A percentile compares a stretch with the other conserved stretches of the same genome.
Conservation (phyloP, 2,329 filamentous ascomycete species). For the Sordariomycetes sp. region DNA sequence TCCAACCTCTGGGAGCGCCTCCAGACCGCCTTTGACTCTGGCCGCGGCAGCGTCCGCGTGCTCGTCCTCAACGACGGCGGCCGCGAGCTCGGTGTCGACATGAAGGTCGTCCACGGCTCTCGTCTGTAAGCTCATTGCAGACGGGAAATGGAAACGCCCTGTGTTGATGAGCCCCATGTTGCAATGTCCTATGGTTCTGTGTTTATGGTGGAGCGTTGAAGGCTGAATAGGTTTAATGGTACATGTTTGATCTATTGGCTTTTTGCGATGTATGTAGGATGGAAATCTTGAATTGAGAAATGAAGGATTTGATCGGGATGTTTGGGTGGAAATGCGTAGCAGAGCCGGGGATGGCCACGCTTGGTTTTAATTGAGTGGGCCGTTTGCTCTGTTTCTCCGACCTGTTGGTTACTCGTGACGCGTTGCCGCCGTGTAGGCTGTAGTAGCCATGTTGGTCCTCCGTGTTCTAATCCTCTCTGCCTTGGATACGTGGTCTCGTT, state of each 20-base stretch:
- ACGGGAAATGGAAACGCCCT: too few species aligned
- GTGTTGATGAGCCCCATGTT: background rate
- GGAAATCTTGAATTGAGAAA: background rate
- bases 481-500: too few species aligned
- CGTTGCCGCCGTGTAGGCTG: too few species aligned
- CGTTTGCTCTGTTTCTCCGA: too few species aligned
- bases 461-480: too few species aligned
- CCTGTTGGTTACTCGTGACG: too few species aligned
- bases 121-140: constrained; percentile 34
- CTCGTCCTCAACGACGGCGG: constrained; percentile 91
- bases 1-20: constrained; percentile 77
- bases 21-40: constrained; percentile 71
- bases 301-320: too few species aligned
- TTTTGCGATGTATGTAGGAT: constrained; percentile 1
- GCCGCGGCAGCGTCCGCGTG: constrained; percentile 86
- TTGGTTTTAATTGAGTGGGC: too few species aligned
- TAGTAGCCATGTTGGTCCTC: too few species aligned
- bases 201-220: background rate
- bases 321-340: too few species aligned
- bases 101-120: constrained; percentile 89
- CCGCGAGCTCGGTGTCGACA: constrained; percentile 92
- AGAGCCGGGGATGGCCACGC: too few species aligned
- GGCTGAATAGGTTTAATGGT: background rate
- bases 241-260: too few species aligned
- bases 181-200: background rate